Conservation (phyloP, 257 asterid genomes). For the Henckelia pumila region DNA sequence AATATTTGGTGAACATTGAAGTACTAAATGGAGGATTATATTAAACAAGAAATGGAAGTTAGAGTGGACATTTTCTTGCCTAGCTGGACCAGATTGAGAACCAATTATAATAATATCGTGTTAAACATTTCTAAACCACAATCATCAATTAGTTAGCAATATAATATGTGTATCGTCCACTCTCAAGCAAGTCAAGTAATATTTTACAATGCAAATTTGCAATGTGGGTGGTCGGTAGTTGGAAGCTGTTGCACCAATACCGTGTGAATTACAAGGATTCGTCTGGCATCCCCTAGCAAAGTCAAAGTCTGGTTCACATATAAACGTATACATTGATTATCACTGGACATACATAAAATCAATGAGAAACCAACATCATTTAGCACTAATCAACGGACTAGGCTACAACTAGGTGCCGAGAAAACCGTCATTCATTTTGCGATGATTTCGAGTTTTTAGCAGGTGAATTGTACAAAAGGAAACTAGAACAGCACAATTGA, state of each 20-base stretch:
- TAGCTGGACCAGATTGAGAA: conserved; percentile 61
- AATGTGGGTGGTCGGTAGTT: conserved; percentile 43
- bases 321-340: background rate
- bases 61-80: conserved; percentile 31
- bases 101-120: conserved; percentile 23
- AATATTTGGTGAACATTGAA: conserved; percentile 27
- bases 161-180: background rate
- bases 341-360: background rate
- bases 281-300: conserved; percentile 31
- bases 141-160: conserved; percentile 10
- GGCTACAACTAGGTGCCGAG: background rate
- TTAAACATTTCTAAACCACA: conserved; percentile 25
- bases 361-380: background rate
- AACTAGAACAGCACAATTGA: background rate
- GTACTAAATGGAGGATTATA: conserved; percentile 12
- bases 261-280: conserved; percentile 16
- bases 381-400: background rate
- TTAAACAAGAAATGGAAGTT: conserved; percentile 23
- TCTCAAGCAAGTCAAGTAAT: conserved; percentile 23
- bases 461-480: background rate
- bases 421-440: background rate
- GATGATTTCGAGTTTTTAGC: background rate
- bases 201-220: conserved; percentile 22
- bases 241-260: conserved; percentile 61
- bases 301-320: conserved; percentile 27